phyloP scores from a whole-genome alignment of 441 rosid genomes.

The Pelargonium australe region DNA sequence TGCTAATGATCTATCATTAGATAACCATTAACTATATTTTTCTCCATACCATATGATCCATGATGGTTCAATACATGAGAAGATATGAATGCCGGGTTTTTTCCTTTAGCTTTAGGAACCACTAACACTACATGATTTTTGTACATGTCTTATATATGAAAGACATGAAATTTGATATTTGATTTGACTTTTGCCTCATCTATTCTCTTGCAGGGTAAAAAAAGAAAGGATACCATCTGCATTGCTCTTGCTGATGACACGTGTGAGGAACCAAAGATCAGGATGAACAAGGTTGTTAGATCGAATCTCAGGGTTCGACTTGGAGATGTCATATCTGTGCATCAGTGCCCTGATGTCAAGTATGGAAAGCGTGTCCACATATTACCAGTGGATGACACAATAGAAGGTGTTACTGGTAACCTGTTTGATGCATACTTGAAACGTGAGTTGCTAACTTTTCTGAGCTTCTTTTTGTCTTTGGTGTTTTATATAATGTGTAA shows the following conservation, averaged over 20 bases:
- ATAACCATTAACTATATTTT: too few relatives aligned
- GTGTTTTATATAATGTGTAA: neutral
- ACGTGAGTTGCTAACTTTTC: constrained; percentile 29
- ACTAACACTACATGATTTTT: too few relatives aligned
- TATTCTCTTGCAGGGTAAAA: constrained; percentile 35
- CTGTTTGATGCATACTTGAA: constrained; percentile 46
- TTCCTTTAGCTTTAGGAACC: too few relatives aligned
- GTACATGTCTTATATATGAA: too few relatives aligned
- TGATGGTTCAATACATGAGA: too few relatives aligned
- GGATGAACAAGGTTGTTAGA: constrained; percentile 39
- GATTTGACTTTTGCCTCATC: neutral
- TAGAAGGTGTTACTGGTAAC: constrained; percentile 46
- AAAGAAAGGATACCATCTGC: constrained; percentile 46
- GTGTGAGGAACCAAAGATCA: constrained; percentile 39
- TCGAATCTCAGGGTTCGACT: constrained; percentile 45
- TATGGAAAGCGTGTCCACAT: constrained; percentile 50
- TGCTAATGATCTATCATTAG: too few relatives aligned
- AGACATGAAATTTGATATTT: neutral
- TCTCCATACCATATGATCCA: too few relatives aligned
- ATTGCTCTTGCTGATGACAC: constrained; percentile 53
- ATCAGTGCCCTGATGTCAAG: constrained; percentile 49
- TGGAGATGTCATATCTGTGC: constrained; percentile 48
- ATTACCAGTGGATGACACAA: constrained; percentile 46
- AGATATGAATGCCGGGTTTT: too few relatives aligned
- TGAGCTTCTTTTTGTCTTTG: neutral